Conservation (phyloP, 2,329 filamentous ascomycete genomes). For the Fusarium humuli region DNA sequence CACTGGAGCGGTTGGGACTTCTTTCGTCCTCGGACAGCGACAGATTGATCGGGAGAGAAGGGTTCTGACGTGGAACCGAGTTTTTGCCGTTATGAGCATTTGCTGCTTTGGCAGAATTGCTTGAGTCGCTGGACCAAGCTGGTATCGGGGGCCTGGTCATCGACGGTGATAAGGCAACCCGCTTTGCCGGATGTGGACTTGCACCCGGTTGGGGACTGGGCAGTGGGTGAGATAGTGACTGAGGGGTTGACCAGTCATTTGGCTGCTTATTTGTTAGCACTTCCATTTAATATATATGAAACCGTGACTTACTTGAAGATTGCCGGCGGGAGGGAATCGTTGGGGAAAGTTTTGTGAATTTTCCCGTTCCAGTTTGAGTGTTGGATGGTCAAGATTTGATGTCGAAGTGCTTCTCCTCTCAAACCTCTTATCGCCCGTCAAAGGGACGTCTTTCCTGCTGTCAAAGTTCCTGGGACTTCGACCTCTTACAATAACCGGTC, state of each 20-base stretch:
- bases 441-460: slow-evolving; percentile 84
- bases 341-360: slow-evolving; percentile 46
- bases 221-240: slow-evolving; percentile 50
- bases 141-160: slow-evolving; percentile 66
- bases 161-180: slow-evolving; percentile 64
- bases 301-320: slow-evolving; percentile 49
- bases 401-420: slow-evolving; percentile 59
- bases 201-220: slow-evolving; percentile 47
- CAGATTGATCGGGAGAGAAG: slow-evolving; percentile 60
- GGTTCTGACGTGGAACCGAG: slow-evolving; percentile 44
- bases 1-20: slow-evolving; percentile 64
- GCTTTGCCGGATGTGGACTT: slow-evolving; percentile 64
- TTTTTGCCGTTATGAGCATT: slow-evolving; percentile 37
- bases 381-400: slow-evolving; percentile 48
- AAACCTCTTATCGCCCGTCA: slow-evolving; percentile 67
- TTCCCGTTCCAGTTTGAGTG: slow-evolving; percentile 52
- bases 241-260: slow-evolving; percentile 60
- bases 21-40: slow-evolving; percentile 71
- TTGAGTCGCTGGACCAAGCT: slow-evolving; percentile 58
- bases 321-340: slow-evolving; percentile 50
- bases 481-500: slow-evolving; percentile 94
- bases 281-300: neutral
- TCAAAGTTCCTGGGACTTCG: slow-evolving; percentile 95
- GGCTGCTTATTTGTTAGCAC: slow-evolving; percentile 48
- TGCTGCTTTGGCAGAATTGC: slow-evolving; percentile 38